Conservation (phyloP, 2,329 filamentous ascomycete genomes). For the Phyllosticta ampelicida region DNA sequence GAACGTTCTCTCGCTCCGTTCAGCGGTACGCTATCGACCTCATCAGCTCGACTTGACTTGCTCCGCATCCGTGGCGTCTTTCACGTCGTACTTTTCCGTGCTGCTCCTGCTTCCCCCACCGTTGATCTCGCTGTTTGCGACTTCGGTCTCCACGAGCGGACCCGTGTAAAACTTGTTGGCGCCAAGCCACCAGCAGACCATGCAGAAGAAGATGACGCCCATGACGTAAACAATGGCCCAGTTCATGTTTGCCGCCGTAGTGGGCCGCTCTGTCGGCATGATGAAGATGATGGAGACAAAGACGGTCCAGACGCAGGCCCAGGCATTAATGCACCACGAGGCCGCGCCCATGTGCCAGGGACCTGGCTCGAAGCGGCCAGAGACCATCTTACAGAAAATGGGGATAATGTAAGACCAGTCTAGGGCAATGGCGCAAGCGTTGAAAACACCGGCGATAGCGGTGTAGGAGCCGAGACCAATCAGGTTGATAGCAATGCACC, state of each 20-base stretch:
- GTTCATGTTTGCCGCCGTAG: slow-evolving; percentile 14
- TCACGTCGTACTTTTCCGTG: not conserved
- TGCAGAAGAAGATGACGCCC: slow-evolving; percentile 11
- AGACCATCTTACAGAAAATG: slow-evolving; percentile 58
- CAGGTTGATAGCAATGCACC: slow-evolving; percentile 47
- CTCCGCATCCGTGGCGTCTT: not conserved
- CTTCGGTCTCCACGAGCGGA: slow-evolving; percentile 12
- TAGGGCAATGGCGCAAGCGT: slow-evolving; percentile 44
- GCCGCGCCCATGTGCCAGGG: slow-evolving; percentile 13
- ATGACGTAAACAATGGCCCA: slow-evolving; percentile 13
- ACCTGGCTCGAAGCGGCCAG: slow-evolving; percentile 36
- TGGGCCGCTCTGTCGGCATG: slow-evolving; percentile 12
- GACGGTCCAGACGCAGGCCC: slow-evolving; percentile 12
- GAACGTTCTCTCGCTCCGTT: not conserved
- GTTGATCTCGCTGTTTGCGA: not conserved
- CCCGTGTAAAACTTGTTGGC: slow-evolving; percentile 14
- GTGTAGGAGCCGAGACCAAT: slow-evolving; percentile 47
- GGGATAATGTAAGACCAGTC: slow-evolving; percentile 49
- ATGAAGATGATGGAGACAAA: slow-evolving; percentile 13
- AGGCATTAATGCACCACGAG: slow-evolving; percentile 10
- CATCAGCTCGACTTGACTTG: not conserved
- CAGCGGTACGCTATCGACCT: not conserved
- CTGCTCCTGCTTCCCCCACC: not conserved
- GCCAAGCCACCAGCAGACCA: slow-evolving; percentile 12
- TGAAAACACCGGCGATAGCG: slow-evolving; percentile 44